These are phyloP conservation scores for Mikania micrantha DNA, from an alignment of 129 eudicot genomes.

Conservation along the genomic window DNA sequence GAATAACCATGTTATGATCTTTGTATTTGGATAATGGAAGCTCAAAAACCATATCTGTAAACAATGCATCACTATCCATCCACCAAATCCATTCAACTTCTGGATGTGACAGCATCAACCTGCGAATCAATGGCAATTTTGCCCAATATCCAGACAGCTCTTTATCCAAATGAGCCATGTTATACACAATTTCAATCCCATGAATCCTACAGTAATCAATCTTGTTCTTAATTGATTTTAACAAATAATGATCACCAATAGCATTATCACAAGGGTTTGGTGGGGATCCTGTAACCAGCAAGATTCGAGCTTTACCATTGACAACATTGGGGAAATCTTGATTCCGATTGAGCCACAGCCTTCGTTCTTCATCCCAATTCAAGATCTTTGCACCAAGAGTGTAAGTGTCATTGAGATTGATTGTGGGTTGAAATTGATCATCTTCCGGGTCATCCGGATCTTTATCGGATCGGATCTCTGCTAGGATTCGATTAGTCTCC, in stretches of 20 bases:
- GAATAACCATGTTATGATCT: constrained; percentile 62
- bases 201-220: constrained; percentile 95
- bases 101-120: constrained; percentile 84
- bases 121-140: constrained; percentile 73
- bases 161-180: constrained; percentile 88
- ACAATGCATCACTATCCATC: constrained; percentile 98
- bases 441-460: constrained; percentile 62
- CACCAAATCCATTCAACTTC: constrained; percentile 99
- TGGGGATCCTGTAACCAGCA: constrained; percentile 88
- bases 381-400: constrained; percentile 60
- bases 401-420: constrained; percentile 47
- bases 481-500: constrained; percentile 70
- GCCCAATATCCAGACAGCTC: constrained; percentile 91
- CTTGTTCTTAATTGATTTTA: constrained; percentile 78
- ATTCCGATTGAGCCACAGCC: constrained; percentile 53
- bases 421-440: neutral
- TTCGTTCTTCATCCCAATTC: constrained; percentile 65
- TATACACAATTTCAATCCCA: constrained; percentile 88
- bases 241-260: constrained; percentile 88
- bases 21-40: constrained; percentile 57
- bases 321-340: constrained; percentile 53
- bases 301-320: constrained; percentile 55
- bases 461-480: constrained; percentile 70
- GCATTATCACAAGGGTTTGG: constrained; percentile 91
- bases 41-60: constrained; percentile 91